Evolutionary conservation across 2,329 filamentous ascomycete species (phyloP), one percentile per base, ranked within the genome.

Genomic region (Sarocladium strictum): DNA sequence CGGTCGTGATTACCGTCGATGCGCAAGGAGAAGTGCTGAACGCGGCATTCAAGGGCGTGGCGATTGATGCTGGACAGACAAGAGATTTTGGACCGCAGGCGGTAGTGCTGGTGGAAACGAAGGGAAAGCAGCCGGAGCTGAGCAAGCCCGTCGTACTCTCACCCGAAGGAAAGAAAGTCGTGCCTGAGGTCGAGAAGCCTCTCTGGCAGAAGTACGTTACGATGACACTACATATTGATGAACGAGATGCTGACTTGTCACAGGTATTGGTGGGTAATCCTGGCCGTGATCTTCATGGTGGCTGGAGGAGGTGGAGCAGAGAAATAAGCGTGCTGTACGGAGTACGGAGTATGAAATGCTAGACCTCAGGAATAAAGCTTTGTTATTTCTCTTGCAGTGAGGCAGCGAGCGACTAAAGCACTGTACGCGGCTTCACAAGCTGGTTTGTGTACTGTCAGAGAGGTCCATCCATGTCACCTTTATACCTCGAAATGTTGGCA

Each of bases 251-350:
- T 77, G 67, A 75, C 64, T 24, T 55, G 47, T 24, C 54, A 53
- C 60, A 85, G 82, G 67, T 87, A 87, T 66, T 87, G 84, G 84
- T 87, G 83, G 83, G 66, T 83, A 60, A 68, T 84, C 67, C 77
- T 71, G 19, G 74, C 81, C 26, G 76, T 74, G 24, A 70, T 77
- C 26, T 61, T 86, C 50, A 65, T 87, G 59, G 65, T 81, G 6
- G 61, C 84, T 58, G 72, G 76, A 51, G 75, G 77, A 45, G 77
- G 80, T 53, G 80, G 76, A 27, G 75, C 73, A 11, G 73, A 76
- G 61, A 80, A 81, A 69, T 79, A 74, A 72, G 73, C 17, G 17
- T n/a, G 17, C 26, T 4, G 17, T 15, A 35, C 12, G 3, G n/a
- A n/a, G n/a, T 51, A 17, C 21, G 12, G 11, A 23, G 23, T 24